A percentile compares a stretch with the other conserved stretches of the same genome.
phyloP scores from a whole-genome alignment of 2,329 filamentous ascomycete species.

The Pseudocercospora fuligena region DNA sequence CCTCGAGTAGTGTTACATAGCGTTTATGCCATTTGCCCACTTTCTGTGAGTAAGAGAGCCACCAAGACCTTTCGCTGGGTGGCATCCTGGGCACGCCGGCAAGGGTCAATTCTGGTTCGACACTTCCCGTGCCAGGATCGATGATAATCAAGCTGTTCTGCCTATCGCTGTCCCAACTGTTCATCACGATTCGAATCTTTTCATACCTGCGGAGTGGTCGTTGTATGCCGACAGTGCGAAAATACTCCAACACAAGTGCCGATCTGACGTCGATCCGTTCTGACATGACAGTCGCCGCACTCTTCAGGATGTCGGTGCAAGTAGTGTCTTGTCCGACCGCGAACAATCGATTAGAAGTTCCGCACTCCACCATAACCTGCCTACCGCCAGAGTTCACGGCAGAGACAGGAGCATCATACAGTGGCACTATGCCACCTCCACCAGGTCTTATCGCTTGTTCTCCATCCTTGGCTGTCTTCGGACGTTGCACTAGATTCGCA shows the following conservation, averaged over 20 bases:
- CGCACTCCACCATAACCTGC: constrained; percentile 74
- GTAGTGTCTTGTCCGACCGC: constrained; percentile 76
- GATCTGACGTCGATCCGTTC: constrained; percentile 67
- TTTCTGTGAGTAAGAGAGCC: constrained; percentile 79
- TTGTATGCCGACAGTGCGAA: constrained; percentile 75
- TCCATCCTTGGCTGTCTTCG: constrained; percentile 29
- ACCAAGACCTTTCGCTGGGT: constrained; percentile 69
- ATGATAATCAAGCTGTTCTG: constrained; percentile 76
- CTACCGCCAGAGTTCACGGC: constrained; percentile 80
- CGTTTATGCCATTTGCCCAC: constrained; percentile 89
- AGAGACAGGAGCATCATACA: constrained; percentile 76
- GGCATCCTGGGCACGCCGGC: constrained; percentile 66
- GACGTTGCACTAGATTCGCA: constrained; percentile 25
- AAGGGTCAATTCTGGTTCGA: constrained; percentile 67
- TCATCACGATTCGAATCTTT: constrained; percentile 82
- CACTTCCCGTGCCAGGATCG: constrained; percentile 56
- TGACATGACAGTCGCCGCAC: constrained; percentile 66
- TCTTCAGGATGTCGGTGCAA: constrained; percentile 71
- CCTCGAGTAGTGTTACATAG: constrained; percentile 72
- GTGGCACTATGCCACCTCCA: constrained; percentile 56
- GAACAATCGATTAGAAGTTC: constrained; percentile 70
- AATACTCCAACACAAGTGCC: constrained; percentile 78
- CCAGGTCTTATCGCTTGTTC: constrained; percentile 47
- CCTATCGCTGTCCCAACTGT: constrained; percentile 85
- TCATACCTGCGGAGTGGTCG: constrained; percentile 85